phyloP scores from a whole-genome alignment of 805 yeast species.

The Isabelozyma pseudorhagii region DNA sequence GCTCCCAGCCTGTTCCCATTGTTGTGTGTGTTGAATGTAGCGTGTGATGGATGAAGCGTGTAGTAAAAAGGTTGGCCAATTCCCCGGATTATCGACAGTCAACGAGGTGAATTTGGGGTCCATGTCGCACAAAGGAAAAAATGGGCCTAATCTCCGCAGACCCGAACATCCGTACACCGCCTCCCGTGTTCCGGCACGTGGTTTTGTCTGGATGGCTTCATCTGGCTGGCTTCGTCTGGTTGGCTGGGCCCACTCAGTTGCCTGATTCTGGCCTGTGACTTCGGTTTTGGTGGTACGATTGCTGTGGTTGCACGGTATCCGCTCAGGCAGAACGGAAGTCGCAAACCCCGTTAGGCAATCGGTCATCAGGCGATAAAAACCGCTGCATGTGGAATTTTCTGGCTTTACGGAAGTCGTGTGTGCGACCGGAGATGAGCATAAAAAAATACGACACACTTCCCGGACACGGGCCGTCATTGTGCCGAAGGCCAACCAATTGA shows the following conservation, averaged over 20 bases:
- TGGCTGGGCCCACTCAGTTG: too few relatives aligned
- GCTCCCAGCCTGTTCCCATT: conserved; percentile 49
- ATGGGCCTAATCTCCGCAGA: background rate
- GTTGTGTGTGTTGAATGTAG: background rate
- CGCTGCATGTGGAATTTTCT: background rate
- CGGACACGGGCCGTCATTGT: background rate
- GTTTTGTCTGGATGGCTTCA: too few relatives aligned
- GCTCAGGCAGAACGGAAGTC: too few relatives aligned
- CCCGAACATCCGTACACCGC: background rate
- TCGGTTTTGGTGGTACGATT: too few relatives aligned
- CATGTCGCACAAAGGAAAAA: background rate
- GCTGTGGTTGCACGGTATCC: too few relatives aligned
- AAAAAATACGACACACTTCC: background rate
- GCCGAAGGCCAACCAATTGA: background rate
- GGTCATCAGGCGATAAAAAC: too few relatives aligned
- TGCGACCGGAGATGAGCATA: background rate
- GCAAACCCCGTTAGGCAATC: too few relatives aligned
- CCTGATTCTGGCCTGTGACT: too few relatives aligned
- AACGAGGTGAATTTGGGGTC: background rate
- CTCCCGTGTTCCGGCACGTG: too few relatives aligned
- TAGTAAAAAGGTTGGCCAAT: background rate
- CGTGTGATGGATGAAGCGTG: too few relatives aligned
- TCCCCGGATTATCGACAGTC: background rate
- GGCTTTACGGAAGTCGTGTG: background rate
- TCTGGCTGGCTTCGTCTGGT: too few relatives aligned